Conservation (phyloP, 2,329 filamentous ascomycete genomes). For the Trichothecium sympodiale region DNA sequence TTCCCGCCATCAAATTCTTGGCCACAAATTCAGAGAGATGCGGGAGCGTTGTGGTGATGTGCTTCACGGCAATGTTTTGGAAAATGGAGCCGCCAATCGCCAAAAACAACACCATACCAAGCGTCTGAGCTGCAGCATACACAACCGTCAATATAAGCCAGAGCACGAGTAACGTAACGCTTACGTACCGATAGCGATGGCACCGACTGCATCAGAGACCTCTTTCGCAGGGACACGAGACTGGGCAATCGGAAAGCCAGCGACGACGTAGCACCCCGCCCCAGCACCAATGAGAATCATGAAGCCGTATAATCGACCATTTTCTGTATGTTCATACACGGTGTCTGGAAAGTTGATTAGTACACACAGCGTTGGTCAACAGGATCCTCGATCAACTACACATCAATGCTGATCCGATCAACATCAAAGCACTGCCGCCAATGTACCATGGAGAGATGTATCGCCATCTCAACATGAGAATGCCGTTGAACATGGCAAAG, state of each 20-base stretch:
- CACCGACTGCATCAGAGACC: slow-evolving; percentile 20
- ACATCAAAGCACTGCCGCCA: slow-evolving; percentile 17
- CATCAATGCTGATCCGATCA: slow-evolving; percentile 21
- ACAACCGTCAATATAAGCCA: background rate
- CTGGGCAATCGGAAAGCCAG: slow-evolving; percentile 23
- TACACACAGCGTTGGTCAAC: too few relatives aligned
- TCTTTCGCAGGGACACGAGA: slow-evolving; percentile 17
- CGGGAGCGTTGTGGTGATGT: slow-evolving; percentile 3
- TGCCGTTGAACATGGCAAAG: slow-evolving; percentile 22
- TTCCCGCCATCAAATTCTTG: slow-evolving; percentile 6
- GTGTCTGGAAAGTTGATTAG: slow-evolving; percentile 10
- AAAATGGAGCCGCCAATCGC: slow-evolving; percentile 20
- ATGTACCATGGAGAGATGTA: slow-evolving; percentile 27
- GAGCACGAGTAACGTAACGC: background rate
- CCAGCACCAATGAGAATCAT: slow-evolving; percentile 27
- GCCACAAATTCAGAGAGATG: background rate
- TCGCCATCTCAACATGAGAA: slow-evolving; percentile 19
- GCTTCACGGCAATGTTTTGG: slow-evolving; percentile 12
- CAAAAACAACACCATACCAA: slow-evolving; percentile 18
- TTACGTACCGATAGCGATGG: slow-evolving; percentile 17
- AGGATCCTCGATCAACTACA: too few relatives aligned
- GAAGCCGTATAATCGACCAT: slow-evolving; percentile 19
- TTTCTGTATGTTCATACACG: slow-evolving; percentile 13
- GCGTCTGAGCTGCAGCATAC: slow-evolving; percentile 11
- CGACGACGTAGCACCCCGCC: slow-evolving; percentile 22